Evolutionary conservation across 768 basidiomycete species (phyloP).

Genomic region (Phanerodontia chrysosporium): DNA sequence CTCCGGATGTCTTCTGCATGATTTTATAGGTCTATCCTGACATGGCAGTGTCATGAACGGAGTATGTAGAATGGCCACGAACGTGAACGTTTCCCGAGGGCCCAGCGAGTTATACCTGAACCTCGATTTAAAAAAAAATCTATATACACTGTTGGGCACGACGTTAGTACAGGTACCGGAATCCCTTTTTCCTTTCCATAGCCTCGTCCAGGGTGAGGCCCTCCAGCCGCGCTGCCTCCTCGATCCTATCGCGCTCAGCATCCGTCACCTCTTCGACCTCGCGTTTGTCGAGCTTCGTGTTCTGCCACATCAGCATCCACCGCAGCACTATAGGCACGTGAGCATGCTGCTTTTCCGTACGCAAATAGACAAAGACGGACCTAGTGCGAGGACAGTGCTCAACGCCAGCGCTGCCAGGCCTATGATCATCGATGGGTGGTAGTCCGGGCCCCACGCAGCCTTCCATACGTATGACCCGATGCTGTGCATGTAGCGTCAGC

Average conservation of each 20-base stretch:
- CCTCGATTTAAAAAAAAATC: not conserved
- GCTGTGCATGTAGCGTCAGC: constrained; percentile 24
- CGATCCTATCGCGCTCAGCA: constrained; percentile 45
- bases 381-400: constrained; percentile 27
- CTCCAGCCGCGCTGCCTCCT: constrained; percentile 55
- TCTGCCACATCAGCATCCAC: constrained; percentile 42
- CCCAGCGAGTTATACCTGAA: too few species aligned
- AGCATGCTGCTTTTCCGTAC: constrained; percentile 24
- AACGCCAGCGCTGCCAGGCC: constrained; percentile 31
- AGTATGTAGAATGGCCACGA: too few species aligned
- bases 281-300: constrained; percentile 45
- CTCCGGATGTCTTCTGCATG: too few species aligned
- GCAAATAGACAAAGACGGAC: constrained; percentile 30
- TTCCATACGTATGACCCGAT: constrained; percentile 64
- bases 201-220: constrained; percentile 59
- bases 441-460: constrained; percentile 54
- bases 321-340: constrained; percentile 35
- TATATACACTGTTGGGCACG: not conserved
- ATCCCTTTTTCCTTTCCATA: constrained; percentile 49
- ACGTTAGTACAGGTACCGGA: constrained; percentile 49
- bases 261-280: constrained; percentile 41
- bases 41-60: too few species aligned
- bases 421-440: constrained; percentile 61
- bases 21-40: too few species aligned
- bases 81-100: too few species aligned